phyloP scores from a whole-genome alignment of 2,329 filamentous ascomycete species.

The Epichloe gansuensis region DNA sequence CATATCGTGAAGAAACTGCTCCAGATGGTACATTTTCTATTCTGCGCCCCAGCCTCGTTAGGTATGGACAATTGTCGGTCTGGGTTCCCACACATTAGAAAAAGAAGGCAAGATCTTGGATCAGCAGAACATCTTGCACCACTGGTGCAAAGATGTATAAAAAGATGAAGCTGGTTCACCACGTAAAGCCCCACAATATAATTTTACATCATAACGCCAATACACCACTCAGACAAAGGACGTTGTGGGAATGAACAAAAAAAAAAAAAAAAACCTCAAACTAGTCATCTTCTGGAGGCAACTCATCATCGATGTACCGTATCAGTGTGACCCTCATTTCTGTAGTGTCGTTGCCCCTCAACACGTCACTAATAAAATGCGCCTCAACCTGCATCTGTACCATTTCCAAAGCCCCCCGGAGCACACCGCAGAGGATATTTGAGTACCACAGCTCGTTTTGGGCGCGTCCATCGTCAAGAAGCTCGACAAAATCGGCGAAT shows the following conservation, averaged over 20 bases:
- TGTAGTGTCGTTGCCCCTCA: slow-evolving; percentile 88
- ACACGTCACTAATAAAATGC: slow-evolving; percentile 86
- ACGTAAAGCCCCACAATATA: too few species aligned
- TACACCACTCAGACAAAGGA: neutral
- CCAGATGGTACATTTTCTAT: neutral
- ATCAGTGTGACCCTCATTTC: slow-evolving; percentile 92
- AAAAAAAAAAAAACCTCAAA: neutral
- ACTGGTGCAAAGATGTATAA: too few species aligned
- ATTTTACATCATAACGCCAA: neutral
- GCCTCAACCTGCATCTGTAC: slow-evolving; percentile 99
- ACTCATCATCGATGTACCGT: slow-evolving; percentile 92
- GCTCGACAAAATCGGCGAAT: slow-evolving; percentile 89
- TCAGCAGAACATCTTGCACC: too few species aligned
- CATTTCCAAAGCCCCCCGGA: slow-evolving; percentile 95
- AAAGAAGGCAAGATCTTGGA: too few species aligned
- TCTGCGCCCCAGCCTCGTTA: too few species aligned
- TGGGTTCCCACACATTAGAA: too few species aligned
- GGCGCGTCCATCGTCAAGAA: slow-evolving; percentile 87
- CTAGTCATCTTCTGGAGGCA: slow-evolving; percentile 92
- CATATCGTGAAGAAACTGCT: neutral
- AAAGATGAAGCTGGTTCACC: too few species aligned
- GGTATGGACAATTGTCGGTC: too few species aligned
- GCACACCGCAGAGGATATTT: slow-evolving; percentile 87
- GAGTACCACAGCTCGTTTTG: slow-evolving; percentile 98
- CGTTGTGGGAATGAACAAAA: neutral